These are phyloP conservation scores for Colletotrichum sp. DNA, from an alignment of 2,329 filamentous ascomycete species.

Conservation along the genomic window DNA sequence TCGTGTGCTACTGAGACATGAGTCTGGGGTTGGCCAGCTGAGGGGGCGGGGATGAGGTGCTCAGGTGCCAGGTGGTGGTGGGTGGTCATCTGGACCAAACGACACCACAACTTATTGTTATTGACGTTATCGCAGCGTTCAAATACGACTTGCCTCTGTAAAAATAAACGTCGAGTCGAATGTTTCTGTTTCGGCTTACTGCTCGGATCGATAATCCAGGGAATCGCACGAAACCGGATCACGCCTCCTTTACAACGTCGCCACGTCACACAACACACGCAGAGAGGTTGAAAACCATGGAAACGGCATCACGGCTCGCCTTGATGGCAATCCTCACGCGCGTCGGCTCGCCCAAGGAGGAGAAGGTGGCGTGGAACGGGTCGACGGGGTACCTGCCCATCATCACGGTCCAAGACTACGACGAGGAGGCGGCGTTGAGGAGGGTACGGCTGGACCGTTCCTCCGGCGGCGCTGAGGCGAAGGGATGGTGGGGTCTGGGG, in stretches of 20 bases:
- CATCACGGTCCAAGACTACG: not conserved
- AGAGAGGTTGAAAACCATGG: not conserved
- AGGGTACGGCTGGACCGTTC: not conserved
- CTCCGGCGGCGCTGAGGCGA: not conserved
- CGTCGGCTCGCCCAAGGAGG: not conserved
- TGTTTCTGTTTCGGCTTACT: not conserved
- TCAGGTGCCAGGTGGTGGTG: not conserved
- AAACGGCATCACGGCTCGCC: not conserved
- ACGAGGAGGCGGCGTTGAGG: not conserved
- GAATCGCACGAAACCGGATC: not conserved
- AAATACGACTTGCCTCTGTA: not conserved
- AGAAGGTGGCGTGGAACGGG: conserved; percentile 3
- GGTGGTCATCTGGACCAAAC: not conserved
- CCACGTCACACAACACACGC: not conserved
- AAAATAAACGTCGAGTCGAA: not conserved
- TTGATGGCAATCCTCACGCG: not conserved
- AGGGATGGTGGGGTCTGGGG: not conserved
- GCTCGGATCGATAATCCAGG: not conserved
- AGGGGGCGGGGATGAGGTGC: not conserved
- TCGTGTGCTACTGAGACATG: not conserved
- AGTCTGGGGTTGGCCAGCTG: not conserved
- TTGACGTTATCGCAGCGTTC: not conserved
- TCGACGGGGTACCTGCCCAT: not conserved
- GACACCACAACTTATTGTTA: not conserved
- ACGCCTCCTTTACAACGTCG: not conserved